phyloP scores from a whole-genome alignment of 768 basidiomycete genomes.

The Lepiota venenata region DNA sequence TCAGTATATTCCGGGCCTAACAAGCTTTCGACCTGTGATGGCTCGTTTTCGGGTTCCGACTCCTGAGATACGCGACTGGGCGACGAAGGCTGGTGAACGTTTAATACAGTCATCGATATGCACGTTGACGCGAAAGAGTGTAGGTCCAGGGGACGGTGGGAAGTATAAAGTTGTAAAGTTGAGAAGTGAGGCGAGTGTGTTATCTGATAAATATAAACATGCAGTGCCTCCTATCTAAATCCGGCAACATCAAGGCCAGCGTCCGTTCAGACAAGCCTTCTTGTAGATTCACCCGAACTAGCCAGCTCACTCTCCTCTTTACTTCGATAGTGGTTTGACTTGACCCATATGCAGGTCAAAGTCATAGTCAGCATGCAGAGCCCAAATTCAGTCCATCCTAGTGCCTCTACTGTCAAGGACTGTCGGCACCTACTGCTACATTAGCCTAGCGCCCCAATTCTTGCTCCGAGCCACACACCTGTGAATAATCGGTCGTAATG shows the following conservation, averaged over 20 bases:
- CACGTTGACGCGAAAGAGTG: no score
- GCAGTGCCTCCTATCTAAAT: no score
- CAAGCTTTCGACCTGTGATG: background rate
- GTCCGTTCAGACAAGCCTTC: conserved; percentile 20
- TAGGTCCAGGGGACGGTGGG: no score
- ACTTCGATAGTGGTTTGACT: conserved; percentile 14
- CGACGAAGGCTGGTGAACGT: no score
- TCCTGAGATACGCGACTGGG: background rate
- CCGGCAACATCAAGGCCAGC: no score
- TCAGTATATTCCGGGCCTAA: background rate
- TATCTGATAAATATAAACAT: background rate
- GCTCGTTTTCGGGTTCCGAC: background rate
- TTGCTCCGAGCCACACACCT: conserved; percentile 32
- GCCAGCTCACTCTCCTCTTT: conserved; percentile 14
- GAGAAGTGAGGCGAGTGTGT: background rate
- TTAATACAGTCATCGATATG: no score
- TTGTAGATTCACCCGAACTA: conserved; percentile 21
- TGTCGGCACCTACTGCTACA: conserved; percentile 55
- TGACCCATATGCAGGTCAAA: conserved; percentile 46
- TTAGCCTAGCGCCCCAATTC: conserved; percentile 15
- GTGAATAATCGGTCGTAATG: conserved; percentile 48
- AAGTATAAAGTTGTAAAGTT: no score
- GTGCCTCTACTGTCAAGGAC: conserved; percentile 66
- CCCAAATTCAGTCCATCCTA: conserved; percentile 75
- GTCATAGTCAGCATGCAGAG: conserved; percentile 54